Percentiles rank a stretch among this genome's conserved stretches.
These are phyloP conservation scores for Sherardia arvensis DNA, from an alignment of 257 asterid species.

Conservation along the genomic window DNA sequence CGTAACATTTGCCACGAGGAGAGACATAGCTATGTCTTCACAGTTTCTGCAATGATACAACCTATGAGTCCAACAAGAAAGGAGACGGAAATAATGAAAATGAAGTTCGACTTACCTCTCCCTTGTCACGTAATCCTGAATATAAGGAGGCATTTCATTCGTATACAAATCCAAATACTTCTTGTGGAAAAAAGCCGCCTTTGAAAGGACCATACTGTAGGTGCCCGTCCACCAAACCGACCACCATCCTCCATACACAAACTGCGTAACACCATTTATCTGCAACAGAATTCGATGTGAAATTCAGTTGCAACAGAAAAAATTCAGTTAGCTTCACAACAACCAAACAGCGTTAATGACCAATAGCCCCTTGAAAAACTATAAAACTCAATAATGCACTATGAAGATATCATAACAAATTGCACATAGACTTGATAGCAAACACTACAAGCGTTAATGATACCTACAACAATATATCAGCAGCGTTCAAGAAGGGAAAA, in stretches of 20 bases:
- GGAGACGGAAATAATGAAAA: background rate
- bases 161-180: constrained; percentile 45
- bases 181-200: constrained; percentile 57
- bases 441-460: background rate
- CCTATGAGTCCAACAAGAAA: background rate
- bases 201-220: constrained; percentile 59
- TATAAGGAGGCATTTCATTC: constrained; percentile 41
- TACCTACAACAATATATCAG: background rate
- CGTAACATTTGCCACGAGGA: constrained; percentile 49
- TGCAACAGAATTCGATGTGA: constrained; percentile 10
- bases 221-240: constrained; percentile 68
- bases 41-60: constrained; percentile 31
- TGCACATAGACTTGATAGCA: background rate
- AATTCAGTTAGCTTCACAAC: background rate
- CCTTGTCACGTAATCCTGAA: constrained; percentile 37
- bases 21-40: constrained; percentile 59
- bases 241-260: constrained; percentile 64
- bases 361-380: background rate
- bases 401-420: background rate
- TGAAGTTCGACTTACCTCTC: constrained; percentile 27
- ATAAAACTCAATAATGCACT: background rate
- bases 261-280: constrained; percentile 26
- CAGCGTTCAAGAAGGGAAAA: background rate
- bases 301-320: background rate
- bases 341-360: background rate